These are phyloP conservation scores for Alternaria burnsii DNA, from an alignment of 2,329 filamentous ascomycete genomes.

Conservation along the genomic window DNA sequence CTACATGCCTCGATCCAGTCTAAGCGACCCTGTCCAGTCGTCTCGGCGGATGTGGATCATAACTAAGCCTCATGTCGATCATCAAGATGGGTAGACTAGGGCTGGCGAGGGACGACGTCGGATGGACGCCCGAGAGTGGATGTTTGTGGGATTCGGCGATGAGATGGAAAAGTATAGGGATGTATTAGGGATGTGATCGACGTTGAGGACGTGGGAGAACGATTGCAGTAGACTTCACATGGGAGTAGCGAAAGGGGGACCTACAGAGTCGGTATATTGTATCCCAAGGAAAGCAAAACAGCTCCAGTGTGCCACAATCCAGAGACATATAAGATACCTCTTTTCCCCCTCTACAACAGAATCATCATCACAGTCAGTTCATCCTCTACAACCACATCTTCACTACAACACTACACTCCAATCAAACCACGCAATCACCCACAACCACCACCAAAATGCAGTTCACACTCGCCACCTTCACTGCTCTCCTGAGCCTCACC, in stretches of 20 bases:
- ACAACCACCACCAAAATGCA: slow-evolving; percentile 19
- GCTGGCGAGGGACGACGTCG: background rate
- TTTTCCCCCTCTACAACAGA: background rate
- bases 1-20: no score
- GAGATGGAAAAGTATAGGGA: background rate
- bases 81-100: background rate
- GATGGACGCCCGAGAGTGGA: background rate
- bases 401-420: background rate
- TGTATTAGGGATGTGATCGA: no score
- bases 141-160: background rate
- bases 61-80: background rate
- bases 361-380: slow-evolving; percentile 2
- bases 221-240: no score
- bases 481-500: slow-evolving; percentile 21
- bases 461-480: slow-evolving; percentile 19
- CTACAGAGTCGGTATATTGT: no score
- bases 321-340: no score
- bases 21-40: no score
- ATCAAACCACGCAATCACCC: background rate
- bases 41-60: background rate
- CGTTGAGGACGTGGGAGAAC: no score
- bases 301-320: no score
- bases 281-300: no score
- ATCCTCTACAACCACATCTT: background rate
- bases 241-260: no score